phyloP scores from a whole-genome alignment of 768 basidiomycete species.

The Lactarius akahatsu region DNA sequence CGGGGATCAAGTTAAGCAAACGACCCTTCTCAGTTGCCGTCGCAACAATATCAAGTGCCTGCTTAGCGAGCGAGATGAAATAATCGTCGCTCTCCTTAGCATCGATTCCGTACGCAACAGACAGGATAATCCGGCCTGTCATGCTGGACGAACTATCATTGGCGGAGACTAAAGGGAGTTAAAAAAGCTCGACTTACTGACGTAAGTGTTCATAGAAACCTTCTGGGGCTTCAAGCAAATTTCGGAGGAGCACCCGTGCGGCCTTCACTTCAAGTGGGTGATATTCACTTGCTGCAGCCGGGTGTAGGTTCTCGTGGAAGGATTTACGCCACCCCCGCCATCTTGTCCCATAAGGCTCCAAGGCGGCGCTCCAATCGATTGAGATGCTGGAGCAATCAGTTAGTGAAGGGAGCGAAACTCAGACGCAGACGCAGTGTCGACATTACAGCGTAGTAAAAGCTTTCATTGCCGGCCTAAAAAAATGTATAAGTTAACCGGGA shows the following conservation, averaged over 20 bases:
- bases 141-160: constrained; percentile 35
- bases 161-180: neutral
- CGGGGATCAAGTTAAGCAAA: constrained; percentile 45
- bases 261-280: constrained; percentile 16
- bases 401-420: neutral
- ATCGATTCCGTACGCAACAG: constrained; percentile 48
- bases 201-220: constrained; percentile 39
- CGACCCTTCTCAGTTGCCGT: constrained; percentile 39
- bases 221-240: constrained; percentile 39
- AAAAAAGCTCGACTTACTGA: constrained; percentile 37
- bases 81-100: constrained; percentile 41
- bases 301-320: constrained; percentile 45
- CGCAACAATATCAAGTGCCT: constrained; percentile 4
- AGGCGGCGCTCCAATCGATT: constrained; percentile 42
- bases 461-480: constrained; percentile 10
- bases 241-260: constrained; percentile 36
- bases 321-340: constrained; percentile 46
- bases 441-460: constrained; percentile 10
- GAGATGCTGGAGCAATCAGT: constrained; percentile 39
- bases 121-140: constrained; percentile 43
- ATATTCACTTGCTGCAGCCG: constrained; percentile 33
- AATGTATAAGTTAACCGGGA: neutral
- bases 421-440: neutral
- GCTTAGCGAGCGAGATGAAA: constrained; percentile 35
- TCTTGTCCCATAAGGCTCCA: constrained; percentile 41